Evolutionary conservation across 805 yeast genomes (phyloP).

Genomic region (Zygosaccharomyces bisporus): DNA sequence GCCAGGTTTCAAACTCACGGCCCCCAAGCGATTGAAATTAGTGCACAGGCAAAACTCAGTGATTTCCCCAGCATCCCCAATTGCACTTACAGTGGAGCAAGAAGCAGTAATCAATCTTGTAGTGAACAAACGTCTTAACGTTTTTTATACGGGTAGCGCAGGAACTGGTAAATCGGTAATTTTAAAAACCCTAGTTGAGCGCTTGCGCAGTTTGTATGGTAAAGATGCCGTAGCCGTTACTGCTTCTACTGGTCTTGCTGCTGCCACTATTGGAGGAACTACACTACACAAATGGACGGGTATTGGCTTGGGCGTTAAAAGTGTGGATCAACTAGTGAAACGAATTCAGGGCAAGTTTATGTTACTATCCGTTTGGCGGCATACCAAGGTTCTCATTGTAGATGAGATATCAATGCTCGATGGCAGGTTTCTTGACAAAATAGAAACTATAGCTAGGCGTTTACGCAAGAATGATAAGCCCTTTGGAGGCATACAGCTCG

Average conservation of each 20-base stretch:
- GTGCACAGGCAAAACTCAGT: constrained; percentile 9
- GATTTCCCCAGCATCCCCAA: constrained; percentile 9
- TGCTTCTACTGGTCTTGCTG: constrained; percentile 96
- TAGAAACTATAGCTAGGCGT: constrained; percentile 63
- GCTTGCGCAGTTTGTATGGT: constrained; percentile 44
- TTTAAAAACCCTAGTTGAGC: constrained; percentile 56
- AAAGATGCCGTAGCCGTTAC: constrained; percentile 69
- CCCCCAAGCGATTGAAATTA: constrained; percentile 19
- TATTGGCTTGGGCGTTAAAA: constrained; percentile 69
- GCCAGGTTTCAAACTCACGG: constrained; percentile 17
- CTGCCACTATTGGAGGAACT: constrained; percentile 86
- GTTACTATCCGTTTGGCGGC: constrained; percentile 49
- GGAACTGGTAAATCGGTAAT: constrained; percentile 85
- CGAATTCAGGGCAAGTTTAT: constrained; percentile 21
- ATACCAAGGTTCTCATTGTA: constrained; percentile 66
- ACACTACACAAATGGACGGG: constrained; percentile 86
- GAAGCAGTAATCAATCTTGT: constrained; percentile 48
- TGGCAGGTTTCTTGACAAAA: constrained; percentile 67
- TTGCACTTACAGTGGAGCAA: constrained; percentile 47
- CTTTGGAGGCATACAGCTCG: constrained; percentile 91
- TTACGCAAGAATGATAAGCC: constrained; percentile 52
- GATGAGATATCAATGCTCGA: constrained; percentile 97
- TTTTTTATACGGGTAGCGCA: constrained; percentile 80
- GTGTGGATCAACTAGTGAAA: constrained; percentile 40
- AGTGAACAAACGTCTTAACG: constrained; percentile 46